phyloP scores from a whole-genome alignment of 306 rosid species.

The Medicago arabica region DNA sequence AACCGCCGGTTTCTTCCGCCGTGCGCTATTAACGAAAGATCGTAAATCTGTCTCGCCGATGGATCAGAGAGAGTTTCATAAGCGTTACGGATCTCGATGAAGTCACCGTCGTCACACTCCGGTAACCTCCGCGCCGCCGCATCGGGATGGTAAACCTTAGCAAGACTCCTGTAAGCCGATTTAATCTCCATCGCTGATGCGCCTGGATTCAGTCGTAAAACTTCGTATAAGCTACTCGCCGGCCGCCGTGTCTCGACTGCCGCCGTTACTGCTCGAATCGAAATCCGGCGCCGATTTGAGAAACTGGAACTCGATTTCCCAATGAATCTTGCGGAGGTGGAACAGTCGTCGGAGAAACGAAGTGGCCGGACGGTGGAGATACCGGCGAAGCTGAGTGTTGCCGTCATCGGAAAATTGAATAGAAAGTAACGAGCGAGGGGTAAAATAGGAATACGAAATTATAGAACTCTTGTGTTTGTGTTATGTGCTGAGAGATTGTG shows the following conservation, averaged over 20 bases:
- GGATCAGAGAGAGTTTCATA: slow-evolving; percentile 90
- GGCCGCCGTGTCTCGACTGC: slow-evolving; percentile 5
- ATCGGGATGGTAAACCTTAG: slow-evolving; percentile 72
- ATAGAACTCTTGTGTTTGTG: neutral
- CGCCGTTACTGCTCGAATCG: slow-evolving; percentile 27
- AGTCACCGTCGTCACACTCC: slow-evolving; percentile 54
- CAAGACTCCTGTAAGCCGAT: slow-evolving; percentile 53
- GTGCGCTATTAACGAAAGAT: slow-evolving; percentile 51
- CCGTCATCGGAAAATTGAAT: slow-evolving; percentile 27
- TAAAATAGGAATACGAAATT: slow-evolving; percentile 17
- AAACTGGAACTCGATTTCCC: neutral
- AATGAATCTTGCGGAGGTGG: neutral
- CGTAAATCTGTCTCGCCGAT: slow-evolving; percentile 70
- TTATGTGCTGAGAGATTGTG: neutral
- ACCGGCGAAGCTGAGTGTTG: slow-evolving; percentile 10
- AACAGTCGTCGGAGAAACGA: neutral
- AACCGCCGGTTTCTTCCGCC: slow-evolving; percentile 39
- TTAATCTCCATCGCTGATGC: slow-evolving; percentile 52
- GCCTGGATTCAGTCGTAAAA: slow-evolving; percentile 38
- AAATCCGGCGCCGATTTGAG: neutral
- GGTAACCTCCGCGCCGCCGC: slow-evolving; percentile 41
- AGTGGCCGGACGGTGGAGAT: neutral
- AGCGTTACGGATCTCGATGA: slow-evolving; percentile 79
- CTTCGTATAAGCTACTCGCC: slow-evolving; percentile 50
- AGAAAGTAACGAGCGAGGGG: neutral